Conservation (phyloP, 805 yeast species). For the Lipomyces sp. region DNA sequence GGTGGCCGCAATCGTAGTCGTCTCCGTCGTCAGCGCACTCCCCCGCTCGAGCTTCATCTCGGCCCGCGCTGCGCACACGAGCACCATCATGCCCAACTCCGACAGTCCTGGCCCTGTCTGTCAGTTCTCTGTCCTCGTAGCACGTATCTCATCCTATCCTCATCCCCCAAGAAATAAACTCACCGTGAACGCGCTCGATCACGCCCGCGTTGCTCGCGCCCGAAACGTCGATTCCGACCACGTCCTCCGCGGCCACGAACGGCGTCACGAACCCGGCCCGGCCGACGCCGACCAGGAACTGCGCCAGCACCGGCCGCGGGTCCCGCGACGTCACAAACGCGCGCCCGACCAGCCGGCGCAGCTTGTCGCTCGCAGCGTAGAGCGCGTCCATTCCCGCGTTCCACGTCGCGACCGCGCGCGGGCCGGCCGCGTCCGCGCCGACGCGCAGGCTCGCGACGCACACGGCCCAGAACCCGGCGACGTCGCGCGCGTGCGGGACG, state of each 20-base stretch:
- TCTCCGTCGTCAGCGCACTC: neutral
- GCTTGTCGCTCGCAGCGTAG: neutral
- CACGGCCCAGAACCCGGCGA: constrained; percentile 52
- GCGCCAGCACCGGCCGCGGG: constrained; percentile 13
- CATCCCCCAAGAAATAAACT: neutral
- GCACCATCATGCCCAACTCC: constrained; percentile 64
- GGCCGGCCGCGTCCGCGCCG: neutral
- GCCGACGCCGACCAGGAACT: constrained; percentile 4
- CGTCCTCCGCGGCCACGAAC: neutral
- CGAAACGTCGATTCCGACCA: constrained; percentile 4
- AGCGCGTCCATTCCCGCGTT: constrained; percentile 3
- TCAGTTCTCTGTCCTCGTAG: neutral
- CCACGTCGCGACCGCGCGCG: constrained; percentile 1
- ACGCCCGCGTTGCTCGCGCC: constrained; percentile 7
- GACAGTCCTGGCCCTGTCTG: constrained; percentile 46
- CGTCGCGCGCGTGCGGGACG: constrained; percentile 49
- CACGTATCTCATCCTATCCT: neutral
- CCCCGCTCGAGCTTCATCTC: constrained; percentile 47
- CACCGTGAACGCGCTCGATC: constrained; percentile 12
- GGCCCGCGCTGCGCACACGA: constrained; percentile 74
- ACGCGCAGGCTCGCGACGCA: constrained; percentile 44
- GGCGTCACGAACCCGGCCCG: constrained; percentile 1
- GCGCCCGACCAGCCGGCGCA: constrained; percentile 8
- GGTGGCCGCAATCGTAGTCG: neutral
- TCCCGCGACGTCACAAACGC: constrained; percentile 13